A percentile compares a stretch with the other conserved stretches of the same genome.
Conservation (phyloP, 768 basidiomycete genomes). For the Mycena maculata region DNA sequence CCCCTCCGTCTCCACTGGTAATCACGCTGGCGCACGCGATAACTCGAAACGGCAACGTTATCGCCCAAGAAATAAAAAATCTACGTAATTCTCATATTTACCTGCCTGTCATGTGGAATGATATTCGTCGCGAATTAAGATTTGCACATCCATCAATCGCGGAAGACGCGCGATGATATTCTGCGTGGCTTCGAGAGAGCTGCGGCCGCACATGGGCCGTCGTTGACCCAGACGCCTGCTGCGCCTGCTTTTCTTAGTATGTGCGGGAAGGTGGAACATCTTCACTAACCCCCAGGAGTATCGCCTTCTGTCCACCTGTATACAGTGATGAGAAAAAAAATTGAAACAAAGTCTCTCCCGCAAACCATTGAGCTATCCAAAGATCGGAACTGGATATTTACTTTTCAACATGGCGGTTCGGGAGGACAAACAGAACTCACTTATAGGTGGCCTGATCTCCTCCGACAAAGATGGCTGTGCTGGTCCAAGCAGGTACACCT, state of each 20-base stretch:
- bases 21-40: neutral
- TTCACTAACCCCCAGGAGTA: constrained; percentile 59
- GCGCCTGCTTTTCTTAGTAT: constrained; percentile 47
- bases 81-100: constrained; percentile 1
- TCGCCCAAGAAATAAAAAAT: constrained; percentile 10
- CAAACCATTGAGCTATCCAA: constrained; percentile 63
- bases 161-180: constrained; percentile 47
- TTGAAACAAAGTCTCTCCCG: neutral
- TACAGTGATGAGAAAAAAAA: neutral
- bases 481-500: constrained; percentile 65
- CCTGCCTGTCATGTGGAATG: neutral
- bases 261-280: constrained; percentile 16
- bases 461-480: constrained; percentile 58
- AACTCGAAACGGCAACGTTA: constrained; percentile 5
- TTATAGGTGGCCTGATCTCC: constrained; percentile 63
- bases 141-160: constrained; percentile 35
- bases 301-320: constrained; percentile 65
- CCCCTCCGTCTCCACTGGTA: neutral
- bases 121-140: too few species aligned
- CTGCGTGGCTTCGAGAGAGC: constrained; percentile 22
- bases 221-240: constrained; percentile 66
- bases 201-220: constrained; percentile 60
- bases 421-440: constrained; percentile 48
- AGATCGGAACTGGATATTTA: constrained; percentile 46
- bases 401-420: neutral